Conservation (phyloP, 345 rosid genomes). For the Abelmoschus esculentus region DNA sequence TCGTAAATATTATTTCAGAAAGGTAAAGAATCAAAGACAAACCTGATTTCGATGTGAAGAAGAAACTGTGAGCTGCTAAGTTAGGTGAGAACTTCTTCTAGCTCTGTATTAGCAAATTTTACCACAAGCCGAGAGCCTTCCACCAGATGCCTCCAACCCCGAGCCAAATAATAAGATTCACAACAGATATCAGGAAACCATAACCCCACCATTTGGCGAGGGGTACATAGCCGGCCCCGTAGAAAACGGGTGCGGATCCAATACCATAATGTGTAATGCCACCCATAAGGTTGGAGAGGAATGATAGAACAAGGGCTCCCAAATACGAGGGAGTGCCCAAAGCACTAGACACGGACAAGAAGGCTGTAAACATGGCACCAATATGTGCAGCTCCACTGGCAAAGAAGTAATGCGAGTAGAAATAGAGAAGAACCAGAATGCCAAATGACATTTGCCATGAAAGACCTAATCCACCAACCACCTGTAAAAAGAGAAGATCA, state of each 20-base stretch:
- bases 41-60: slow-evolving; percentile 8
- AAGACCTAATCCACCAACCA: slow-evolving; percentile 95
- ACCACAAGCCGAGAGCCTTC: slow-evolving; percentile 83
- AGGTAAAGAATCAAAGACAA: slow-evolving; percentile 18
- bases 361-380: slow-evolving; percentile 99
- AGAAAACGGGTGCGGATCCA: slow-evolving; percentile 95
- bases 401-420: slow-evolving; percentile 99
- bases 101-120: slow-evolving; percentile 5
- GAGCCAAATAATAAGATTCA: slow-evolving; percentile 90
- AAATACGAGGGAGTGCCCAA: slow-evolving; percentile 87
- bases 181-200: slow-evolving; percentile 73
- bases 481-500: slow-evolving; percentile 38
- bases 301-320: slow-evolving; percentile 82
- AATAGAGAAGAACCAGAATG: slow-evolving; percentile 90
- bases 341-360: slow-evolving; percentile 91
- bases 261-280: slow-evolving; percentile 98
- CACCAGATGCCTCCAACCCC: slow-evolving; percentile 97
- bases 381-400: slow-evolving; percentile 99
- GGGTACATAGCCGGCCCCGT: slow-evolving; percentile 93
- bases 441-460: slow-evolving; percentile 96
- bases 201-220: slow-evolving; percentile 98
- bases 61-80: neutral
- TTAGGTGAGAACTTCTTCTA: neutral
- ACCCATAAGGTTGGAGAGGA: slow-evolving; percentile 98
- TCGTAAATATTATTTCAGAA: slow-evolving; percentile 15